Percentiles rank a stretch among this genome's conserved stretches.
These are phyloP conservation scores for Saccharomyces kudriavzevii DNA, from an alignment of 805 yeast species.

Conservation along the genomic window DNA sequence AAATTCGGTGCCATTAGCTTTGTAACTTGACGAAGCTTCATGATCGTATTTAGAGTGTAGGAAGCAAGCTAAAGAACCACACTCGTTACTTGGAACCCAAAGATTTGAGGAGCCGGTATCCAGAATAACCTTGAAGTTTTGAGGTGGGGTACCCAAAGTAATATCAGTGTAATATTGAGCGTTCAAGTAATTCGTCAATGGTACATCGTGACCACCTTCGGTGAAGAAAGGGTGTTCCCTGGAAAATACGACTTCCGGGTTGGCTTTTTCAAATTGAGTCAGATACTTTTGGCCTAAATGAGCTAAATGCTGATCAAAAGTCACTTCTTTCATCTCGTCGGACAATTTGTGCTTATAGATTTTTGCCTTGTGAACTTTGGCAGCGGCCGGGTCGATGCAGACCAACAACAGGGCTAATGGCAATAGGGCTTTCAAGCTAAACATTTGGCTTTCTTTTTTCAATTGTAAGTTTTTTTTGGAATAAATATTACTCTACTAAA, in stretches of 20 bases:
- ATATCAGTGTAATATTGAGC: conserved; percentile 96
- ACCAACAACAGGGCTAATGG: conserved; percentile 26
- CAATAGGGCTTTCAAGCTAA: conserved; percentile 22
- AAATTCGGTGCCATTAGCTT: conserved; percentile 79
- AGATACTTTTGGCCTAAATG: conserved; percentile 58
- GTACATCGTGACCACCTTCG: conserved; percentile 55
- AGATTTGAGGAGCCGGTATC: conserved; percentile 96
- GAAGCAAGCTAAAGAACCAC: conserved; percentile 91
- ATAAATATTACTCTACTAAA: background rate
- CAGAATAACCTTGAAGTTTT: conserved; percentile 83
- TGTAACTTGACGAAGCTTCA: conserved; percentile 70
- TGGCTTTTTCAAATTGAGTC: conserved; percentile 38
- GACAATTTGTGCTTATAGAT: conserved; percentile 48
- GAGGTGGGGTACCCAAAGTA: conserved; percentile 86
- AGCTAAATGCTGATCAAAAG: conserved; percentile 45
- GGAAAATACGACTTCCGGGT: conserved; percentile 33
- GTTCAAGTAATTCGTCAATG: conserved; percentile 86
- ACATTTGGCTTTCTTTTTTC: background rate
- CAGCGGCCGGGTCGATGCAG: conserved; percentile 32
- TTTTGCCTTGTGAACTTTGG: conserved; percentile 47
- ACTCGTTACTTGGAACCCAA: conserved; percentile 90
- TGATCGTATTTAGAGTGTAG: conserved; percentile 89
- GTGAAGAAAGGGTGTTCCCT: conserved; percentile 18
- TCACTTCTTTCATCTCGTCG: conserved; percentile 44
- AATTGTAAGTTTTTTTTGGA: background rate